A percentile compares a stretch with the other conserved stretches of the same genome.
Conservation (phyloP, 768 basidiomycete species). For the Boletus rufocinnamomeus region DNA sequence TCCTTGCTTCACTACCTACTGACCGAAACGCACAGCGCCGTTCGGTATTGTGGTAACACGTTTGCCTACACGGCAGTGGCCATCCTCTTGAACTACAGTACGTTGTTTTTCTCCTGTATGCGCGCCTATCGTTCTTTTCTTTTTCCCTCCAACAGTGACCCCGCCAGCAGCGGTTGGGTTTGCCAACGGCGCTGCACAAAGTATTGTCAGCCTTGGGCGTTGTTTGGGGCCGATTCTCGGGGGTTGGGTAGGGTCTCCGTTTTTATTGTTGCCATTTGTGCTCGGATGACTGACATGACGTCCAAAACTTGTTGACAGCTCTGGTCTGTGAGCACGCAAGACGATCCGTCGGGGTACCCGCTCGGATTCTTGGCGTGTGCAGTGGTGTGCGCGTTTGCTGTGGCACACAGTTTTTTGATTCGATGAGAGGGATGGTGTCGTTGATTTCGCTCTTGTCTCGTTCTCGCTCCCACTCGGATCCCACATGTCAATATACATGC, state of each 20-base stretch:
- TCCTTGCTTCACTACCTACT: neutral
- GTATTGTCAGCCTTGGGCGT: conserved; percentile 89
- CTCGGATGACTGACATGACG: conserved; percentile 2
- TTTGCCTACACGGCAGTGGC: conserved; percentile 91
- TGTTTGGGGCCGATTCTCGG: conserved; percentile 87
- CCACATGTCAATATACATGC: neutral
- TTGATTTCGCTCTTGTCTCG: neutral
- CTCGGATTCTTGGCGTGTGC: conserved; percentile 73
- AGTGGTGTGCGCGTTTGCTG: conserved; percentile 57
- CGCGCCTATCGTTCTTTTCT: neutral
- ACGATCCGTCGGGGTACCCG: conserved; percentile 70
- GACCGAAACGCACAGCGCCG: conserved; percentile 51
- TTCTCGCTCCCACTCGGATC: neutral
- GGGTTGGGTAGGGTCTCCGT: conserved; percentile 57
- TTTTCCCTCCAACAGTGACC: conserved; percentile 59
- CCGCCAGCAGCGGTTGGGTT: conserved; percentile 87
- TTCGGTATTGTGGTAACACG: conserved; percentile 85
- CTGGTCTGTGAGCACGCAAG: conserved; percentile 71
- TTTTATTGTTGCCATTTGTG: neutral
- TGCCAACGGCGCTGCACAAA: conserved; percentile 95
- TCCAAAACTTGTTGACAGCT: conserved; percentile 43
- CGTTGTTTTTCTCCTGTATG: conserved; percentile 17
- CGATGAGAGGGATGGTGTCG: conserved; percentile 39
- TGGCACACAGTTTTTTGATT: conserved; percentile 75
- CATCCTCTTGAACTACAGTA: conserved; percentile 85